Base-by-base conservation (phyloP, 352 stramenopile species). In the Labyrinthula sp. region DNA sequence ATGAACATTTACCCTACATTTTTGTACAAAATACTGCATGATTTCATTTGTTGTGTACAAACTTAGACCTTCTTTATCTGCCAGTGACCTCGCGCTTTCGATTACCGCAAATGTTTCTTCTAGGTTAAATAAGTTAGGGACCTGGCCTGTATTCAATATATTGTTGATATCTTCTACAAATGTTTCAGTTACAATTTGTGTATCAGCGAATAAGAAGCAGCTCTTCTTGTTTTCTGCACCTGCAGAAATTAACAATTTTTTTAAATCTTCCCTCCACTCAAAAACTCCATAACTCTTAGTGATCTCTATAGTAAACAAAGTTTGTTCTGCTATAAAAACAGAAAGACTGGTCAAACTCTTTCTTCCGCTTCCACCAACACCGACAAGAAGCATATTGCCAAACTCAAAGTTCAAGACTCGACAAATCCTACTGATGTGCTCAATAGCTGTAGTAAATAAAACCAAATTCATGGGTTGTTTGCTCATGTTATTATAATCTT, bases 81-180 rank as follows among this genome's bases (percentile, higher is more conserved):
- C 72, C 18, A 86, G 73, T 47, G 73, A 72, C 1, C 77, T 64
- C 30, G 89, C 75, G 48, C 75, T 67, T 0, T 58, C 54, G 9
- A 89, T 65, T 30, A 91, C 87, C 46, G 83, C 81, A 40, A 86
- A 75, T 7, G 81, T 54, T 29, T 90, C 78, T 30, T 90, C 78
- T 15, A 47, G 68, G 0, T 77, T 76, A 39, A 87, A 93, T 38
- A 93, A 54, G 45, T 93, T 93, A 0, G 82, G 82, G 0, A 93
- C 76, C 30, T 93, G 79, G 9, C 82, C 82, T 18, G 76, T 88
- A 62, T 93, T 93, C 1, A 93, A 64, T 1, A 93, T 74, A 52
- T 79, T 88, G 62, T 93, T 93, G 45, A 93, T 80, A 56, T 93
- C 82, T 61, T 93, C 82, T 3, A 93, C 54, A 74, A 93, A 92